These are phyloP conservation scores for Ceratobasidium sp. DNA, from an alignment of 1,284 basidiomycete species.

Conservation along the genomic window DNA sequence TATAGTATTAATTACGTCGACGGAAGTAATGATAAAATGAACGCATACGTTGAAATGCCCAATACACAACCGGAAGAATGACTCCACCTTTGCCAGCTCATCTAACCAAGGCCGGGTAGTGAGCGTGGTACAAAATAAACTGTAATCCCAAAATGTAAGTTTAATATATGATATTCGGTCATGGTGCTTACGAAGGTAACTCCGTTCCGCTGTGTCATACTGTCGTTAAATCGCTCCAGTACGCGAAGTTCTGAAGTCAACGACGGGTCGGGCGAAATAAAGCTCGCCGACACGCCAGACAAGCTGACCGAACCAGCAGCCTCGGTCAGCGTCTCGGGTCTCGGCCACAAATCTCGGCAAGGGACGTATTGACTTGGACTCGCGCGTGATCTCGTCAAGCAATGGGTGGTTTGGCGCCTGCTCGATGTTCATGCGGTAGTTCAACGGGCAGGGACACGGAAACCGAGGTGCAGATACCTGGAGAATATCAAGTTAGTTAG, in stretches of 20 bases:
- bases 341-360: not conserved
- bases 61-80: conserved; percentile 81
- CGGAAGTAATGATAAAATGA: not conserved
- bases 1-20: not conserved
- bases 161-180: not conserved
- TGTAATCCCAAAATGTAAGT: conserved; percentile 53
- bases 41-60: conserved; percentile 79
- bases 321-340: conserved; percentile 27
- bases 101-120: conserved; percentile 76
- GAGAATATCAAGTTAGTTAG: no score
- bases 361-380: not conserved
- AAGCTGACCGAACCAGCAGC: conserved; percentile 18
- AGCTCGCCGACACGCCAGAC: conserved; percentile 24
- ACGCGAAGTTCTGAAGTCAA: conserved; percentile 13
- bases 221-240: conserved; percentile 38
- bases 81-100: conserved; percentile 59
- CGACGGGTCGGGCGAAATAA: conserved; percentile 42
- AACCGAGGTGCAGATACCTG: no score
- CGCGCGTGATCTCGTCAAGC: conserved; percentile 61
- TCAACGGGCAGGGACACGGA: no score
- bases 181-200: conserved; percentile 67
- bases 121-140: conserved; percentile 84
- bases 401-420: conserved; percentile 76
- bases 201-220: conserved; percentile 53
- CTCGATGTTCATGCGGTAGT: conserved; percentile 73